Conservation (phyloP, 495 filamentous ascomycete genomes). For the Aspergillus cavernicola region DNA sequence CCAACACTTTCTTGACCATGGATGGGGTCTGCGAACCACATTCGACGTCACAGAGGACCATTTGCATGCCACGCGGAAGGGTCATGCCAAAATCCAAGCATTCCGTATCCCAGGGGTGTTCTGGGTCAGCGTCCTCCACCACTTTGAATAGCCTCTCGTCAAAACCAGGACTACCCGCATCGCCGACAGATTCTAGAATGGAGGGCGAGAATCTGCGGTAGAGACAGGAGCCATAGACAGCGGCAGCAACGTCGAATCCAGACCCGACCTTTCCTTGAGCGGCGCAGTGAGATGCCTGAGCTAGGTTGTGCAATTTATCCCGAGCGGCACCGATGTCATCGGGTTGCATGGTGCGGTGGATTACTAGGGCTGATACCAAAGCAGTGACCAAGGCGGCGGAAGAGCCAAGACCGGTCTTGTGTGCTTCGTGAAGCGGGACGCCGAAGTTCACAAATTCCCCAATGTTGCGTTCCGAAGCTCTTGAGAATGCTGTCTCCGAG, state of each 20-base stretch:
- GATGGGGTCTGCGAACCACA: constrained; percentile 90
- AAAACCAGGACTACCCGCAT: constrained; percentile 62
- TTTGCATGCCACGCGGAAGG: constrained; percentile 61
- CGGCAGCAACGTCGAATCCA: constrained; percentile 94
- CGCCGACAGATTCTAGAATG: constrained; percentile 62
- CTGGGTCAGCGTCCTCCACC: constrained; percentile 55
- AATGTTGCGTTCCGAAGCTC: constrained; percentile 20
- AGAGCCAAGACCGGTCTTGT: constrained; percentile 96
- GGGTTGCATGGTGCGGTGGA: constrained; percentile 71
- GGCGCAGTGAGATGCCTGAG: constrained; percentile 90
- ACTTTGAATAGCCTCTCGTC: constrained; percentile 56
- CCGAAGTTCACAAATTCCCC: constrained; percentile 69
- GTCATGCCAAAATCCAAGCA: constrained; percentile 59
- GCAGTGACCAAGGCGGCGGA: constrained; percentile 94
- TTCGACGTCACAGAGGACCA: constrained; percentile 94
- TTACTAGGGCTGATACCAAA: constrained; percentile 70
- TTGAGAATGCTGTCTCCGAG: constrained; percentile 59
- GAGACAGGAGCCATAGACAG: constrained; percentile 83
- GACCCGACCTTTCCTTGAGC: constrained; percentile 96
- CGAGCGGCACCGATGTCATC: constrained; percentile 50
- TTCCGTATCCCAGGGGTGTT: constrained; percentile 71
- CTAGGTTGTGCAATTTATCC: constrained; percentile 77
- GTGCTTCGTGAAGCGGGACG: constrained; percentile 69
- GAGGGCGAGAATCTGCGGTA: constrained; percentile 88
- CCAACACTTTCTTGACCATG: constrained; percentile 88